A percentile compares a stretch with the other conserved stretches of the same genome.
phyloP scores from a whole-genome alignment of 148 eudicot genomes.

The Nepenthes mirabilis region DNA sequence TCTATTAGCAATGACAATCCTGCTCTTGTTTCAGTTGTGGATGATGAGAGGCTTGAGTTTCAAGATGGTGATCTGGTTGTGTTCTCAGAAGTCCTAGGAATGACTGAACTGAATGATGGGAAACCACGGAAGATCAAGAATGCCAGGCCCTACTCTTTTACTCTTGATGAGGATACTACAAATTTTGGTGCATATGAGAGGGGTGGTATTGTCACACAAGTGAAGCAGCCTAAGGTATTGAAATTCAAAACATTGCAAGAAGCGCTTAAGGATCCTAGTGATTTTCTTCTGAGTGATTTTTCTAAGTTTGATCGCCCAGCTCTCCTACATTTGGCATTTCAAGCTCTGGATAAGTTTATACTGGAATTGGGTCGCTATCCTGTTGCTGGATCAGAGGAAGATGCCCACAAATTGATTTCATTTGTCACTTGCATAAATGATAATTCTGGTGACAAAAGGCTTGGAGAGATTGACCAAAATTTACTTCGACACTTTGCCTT shows the following conservation, averaged over 20 bases:
- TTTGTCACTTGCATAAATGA: conserved; percentile 29
- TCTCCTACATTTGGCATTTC: conserved; percentile 61
- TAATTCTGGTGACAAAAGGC: conserved; percentile 25
- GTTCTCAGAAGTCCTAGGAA: conserved; percentile 63
- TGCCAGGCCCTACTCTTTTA: conserved; percentile 57
- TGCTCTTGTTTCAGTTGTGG: conserved; percentile 59
- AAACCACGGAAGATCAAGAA: conserved; percentile 51
- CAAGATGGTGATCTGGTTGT: conserved; percentile 69
- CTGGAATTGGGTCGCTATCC: conserved; percentile 45
- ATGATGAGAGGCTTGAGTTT: conserved; percentile 70
- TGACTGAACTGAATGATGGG: conserved; percentile 71
- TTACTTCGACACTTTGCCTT: conserved; percentile 48
- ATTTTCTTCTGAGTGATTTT: conserved; percentile 64
- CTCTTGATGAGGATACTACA: conserved; percentile 67
- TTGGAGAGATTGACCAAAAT: conserved; percentile 45
- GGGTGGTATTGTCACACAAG: conserved; percentile 74
- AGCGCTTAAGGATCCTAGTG: conserved; percentile 61
- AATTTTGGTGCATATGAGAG: conserved; percentile 37
- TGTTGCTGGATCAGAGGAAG: conserved; percentile 57
- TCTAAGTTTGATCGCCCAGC: conserved; percentile 69
- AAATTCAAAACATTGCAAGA: conserved; percentile 47
- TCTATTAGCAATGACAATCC: conserved; percentile 55
- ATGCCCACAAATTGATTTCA: conserved; percentile 56
- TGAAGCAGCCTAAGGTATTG: conserved; percentile 58
- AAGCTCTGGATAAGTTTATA: conserved; percentile 50